These are phyloP conservation scores for Cryptococcus sp. DNA, from an alignment of 1,284 basidiomycete species.

Conservation along the genomic window DNA sequence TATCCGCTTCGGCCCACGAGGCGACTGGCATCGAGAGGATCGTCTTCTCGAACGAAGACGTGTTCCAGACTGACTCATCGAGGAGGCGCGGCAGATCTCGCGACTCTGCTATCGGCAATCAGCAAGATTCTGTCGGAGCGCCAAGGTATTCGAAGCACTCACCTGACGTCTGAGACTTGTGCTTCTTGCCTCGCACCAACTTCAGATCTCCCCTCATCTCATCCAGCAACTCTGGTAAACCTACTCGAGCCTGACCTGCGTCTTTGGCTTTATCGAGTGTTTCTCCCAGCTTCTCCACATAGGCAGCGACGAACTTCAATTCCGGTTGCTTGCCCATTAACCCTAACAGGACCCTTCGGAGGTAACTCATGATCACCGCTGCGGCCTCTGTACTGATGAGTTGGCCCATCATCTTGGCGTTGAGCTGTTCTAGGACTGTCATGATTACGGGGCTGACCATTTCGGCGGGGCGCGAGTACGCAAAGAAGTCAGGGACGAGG, in stretches of 20 bases:
- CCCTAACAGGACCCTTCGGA: conserved; percentile 63
- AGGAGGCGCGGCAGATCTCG: conserved; percentile 8
- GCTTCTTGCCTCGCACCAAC: conserved; percentile 18
- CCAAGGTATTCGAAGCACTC: not conserved
- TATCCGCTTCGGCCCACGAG: not conserved
- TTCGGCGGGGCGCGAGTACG: conserved; percentile 20
- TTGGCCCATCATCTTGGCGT: conserved; percentile 62
- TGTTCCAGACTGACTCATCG: conserved; percentile 13
- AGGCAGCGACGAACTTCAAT: conserved; percentile 39
- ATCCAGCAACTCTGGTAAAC: conserved; percentile 57
- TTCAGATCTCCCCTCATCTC: conserved; percentile 65
- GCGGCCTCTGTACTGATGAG: conserved; percentile 65
- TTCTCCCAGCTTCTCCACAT: conserved; percentile 27
- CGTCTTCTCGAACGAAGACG: conserved; percentile 21
- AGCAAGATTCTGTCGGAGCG: not conserved
- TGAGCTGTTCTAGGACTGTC: conserved; percentile 73
- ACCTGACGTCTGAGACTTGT: conserved; percentile 7
- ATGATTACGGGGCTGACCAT: conserved; percentile 71
- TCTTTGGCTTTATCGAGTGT: conserved; percentile 34
- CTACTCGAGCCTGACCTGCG: conserved; percentile 48
- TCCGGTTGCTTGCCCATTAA: conserved; percentile 62
- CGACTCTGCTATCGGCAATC: not conserved
- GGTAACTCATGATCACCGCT: conserved; percentile 64
- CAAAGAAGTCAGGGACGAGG: conserved; percentile 27
- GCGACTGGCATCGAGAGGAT: conserved; percentile 5